Base-by-base conservation (phyloP, 495 filamentous ascomycete genomes). In the Neurospora intermedia region DNA sequence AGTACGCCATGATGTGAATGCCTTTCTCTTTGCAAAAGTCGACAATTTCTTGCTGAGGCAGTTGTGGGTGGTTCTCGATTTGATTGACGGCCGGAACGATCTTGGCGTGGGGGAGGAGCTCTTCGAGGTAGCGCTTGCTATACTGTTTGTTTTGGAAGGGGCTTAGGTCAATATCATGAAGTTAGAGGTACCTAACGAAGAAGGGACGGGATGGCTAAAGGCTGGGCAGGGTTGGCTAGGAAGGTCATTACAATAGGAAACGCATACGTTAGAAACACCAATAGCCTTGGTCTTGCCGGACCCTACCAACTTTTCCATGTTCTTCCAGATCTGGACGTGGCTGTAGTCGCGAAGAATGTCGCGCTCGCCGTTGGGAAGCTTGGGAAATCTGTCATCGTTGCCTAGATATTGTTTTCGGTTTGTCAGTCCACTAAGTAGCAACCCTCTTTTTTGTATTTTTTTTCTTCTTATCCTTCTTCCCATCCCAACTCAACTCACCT, bases 41-140 rank as follows among this genome's bases (percentile, higher is more conserved):
- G 43, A 93, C 90, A 76, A 94, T 91, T 77, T 96, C 92, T 81
- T 94, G 90, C 84, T 96, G 93, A 1, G 93, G 93, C n/a, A 96
- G 87, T 6, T 85, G 87, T 16, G 91, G 91, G 84, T 94, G 92
- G 83, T 94, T 94, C 84, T 97, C 94, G 78, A 96, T 94, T 88
- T 96, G 93, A 84, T 96, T 96, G 74, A 89, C 91, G n/a, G 93
- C 93, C 13, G 94, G 94, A 1, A 90, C 80, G 48, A 94, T 82
- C 42, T 82, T 86, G 70, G 87, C 88, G 69, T 91, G 83, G 5
- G 88, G 84, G 8, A 96, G 87, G 54, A 96, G 84, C 78, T 94
- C 82, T 79, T 94, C 87, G 1, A 97, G 86, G 78, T 90, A 94
- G 71, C 83, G 82, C 71, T 87, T 85, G 79, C 90, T 92, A 85